Evolutionary conservation across 305 asterid species (phyloP).

Genomic region (Fraxinus angustifolia): DNA sequence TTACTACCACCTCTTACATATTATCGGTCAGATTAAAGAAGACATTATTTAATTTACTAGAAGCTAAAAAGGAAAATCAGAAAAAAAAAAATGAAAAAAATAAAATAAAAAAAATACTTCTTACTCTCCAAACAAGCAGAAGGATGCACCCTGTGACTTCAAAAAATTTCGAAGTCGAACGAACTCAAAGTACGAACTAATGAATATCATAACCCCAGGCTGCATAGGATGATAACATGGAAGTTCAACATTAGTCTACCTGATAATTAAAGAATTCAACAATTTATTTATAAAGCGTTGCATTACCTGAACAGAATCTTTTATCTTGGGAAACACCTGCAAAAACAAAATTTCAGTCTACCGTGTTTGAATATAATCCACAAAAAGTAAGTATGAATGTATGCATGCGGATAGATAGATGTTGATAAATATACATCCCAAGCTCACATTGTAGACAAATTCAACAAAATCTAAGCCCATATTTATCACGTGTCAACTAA

Average conservation of each 20-base stretch:
- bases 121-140: constrained; percentile 91
- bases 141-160: constrained; percentile 76
- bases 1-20: background rate
- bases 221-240: constrained; percentile 29
- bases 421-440: background rate
- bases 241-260: constrained; percentile 5
- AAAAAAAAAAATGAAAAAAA: background rate
- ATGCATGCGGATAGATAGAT: background rate
- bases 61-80: background rate
- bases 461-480: background rate
- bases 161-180: constrained; percentile 76
- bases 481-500: background rate
- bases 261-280: constrained; percentile 7
- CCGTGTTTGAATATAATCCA: constrained; percentile 16
- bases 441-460: background rate
- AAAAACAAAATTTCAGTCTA: constrained; percentile 23
- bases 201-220: constrained; percentile 80
- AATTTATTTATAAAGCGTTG: constrained; percentile 16
- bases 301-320: constrained; percentile 75
- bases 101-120: constrained; percentile 17
- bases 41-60: background rate
- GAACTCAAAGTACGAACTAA: constrained; percentile 83
- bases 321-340: constrained; percentile 86
- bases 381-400: background rate
- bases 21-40: background rate